A percentile compares a stretch with the other conserved stretches of the same genome.
Evolutionary conservation across 1,139 yeast species (phyloP).

Genomic region (Yamadazyma diospyri): DNA sequence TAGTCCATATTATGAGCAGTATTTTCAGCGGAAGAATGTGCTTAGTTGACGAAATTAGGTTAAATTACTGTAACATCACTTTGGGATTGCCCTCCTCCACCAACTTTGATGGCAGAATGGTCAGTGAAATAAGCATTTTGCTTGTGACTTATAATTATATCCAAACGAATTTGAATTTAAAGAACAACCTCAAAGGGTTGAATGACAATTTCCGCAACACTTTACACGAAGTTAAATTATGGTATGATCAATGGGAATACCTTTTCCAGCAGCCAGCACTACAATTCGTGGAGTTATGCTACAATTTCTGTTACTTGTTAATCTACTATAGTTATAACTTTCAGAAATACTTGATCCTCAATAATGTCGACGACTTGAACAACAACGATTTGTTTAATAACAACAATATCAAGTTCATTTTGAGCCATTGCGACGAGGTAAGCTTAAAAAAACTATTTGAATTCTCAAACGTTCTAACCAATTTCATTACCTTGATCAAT

Average conservation of each 20-base stretch:
- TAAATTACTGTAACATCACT: slow-evolving; percentile 60
- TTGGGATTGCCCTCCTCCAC: slow-evolving; percentile 64
- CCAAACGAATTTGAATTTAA: slow-evolving; percentile 35
- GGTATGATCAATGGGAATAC: slow-evolving; percentile 74
- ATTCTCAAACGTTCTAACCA: slow-evolving; percentile 43
- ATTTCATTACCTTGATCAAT: slow-evolving; percentile 36
- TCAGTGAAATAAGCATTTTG: slow-evolving; percentile 70
- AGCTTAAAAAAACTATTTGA: slow-evolving; percentile 23
- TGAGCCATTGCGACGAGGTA: slow-evolving; percentile 19
- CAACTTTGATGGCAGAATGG: slow-evolving; percentile 80
- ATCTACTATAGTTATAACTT: slow-evolving; percentile 34
- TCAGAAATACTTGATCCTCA: slow-evolving; percentile 17
- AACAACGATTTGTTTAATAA: slow-evolving; percentile 18
- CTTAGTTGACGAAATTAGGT: slow-evolving; percentile 61
- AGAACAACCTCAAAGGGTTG: slow-evolving; percentile 20
- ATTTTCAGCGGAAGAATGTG: slow-evolving; percentile 73
- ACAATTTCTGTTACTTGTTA: slow-evolving; percentile 59
- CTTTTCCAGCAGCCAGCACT: slow-evolving; percentile 69
- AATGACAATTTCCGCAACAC: slow-evolving; percentile 24
- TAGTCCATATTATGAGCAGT: slow-evolving; percentile 68
- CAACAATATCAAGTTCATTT: slow-evolving; percentile 23
- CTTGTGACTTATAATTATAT: slow-evolving; percentile 60
- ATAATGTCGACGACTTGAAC: slow-evolving; percentile 9
- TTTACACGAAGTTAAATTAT: slow-evolving; percentile 41
- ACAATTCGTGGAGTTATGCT: slow-evolving; percentile 74